A percentile compares a stretch with the other conserved stretches of the same genome.
phyloP scores from a whole-genome alignment of 345 rosid species.

The Linum lewisii region DNA sequence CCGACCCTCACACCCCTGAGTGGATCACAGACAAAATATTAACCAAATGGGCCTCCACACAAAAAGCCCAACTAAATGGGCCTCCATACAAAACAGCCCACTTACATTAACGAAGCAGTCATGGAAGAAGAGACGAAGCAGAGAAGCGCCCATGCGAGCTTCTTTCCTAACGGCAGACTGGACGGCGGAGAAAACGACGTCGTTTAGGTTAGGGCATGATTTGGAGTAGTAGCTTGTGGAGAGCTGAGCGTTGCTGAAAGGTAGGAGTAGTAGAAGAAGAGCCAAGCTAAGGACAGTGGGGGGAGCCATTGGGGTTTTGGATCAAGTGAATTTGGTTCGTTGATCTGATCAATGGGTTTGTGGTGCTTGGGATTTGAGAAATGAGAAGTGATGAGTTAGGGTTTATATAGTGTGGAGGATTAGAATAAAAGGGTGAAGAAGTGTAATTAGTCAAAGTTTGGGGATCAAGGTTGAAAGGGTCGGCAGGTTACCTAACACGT shows the following conservation, averaged over 20 bases:
- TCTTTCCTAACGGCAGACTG: constrained; percentile 46
- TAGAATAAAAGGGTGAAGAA: neutral
- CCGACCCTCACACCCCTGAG: constrained; percentile 57
- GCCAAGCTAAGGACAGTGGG: constrained; percentile 20
- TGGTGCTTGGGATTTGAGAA: constrained; percentile 11
- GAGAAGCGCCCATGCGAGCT: constrained; percentile 64
- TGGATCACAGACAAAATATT: neutral
- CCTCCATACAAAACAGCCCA: neutral
- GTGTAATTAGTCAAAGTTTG: neutral
- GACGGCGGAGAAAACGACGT: constrained; percentile 39
- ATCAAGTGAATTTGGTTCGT: constrained; percentile 14
- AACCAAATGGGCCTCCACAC: too few species aligned
- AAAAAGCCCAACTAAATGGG: too few species aligned
- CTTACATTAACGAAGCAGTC: constrained; percentile 35
- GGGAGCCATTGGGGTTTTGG: constrained; percentile 9
- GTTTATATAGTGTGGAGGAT: constrained; percentile 36
- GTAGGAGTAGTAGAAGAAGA: constrained; percentile 14
- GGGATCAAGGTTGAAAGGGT: constrained; percentile 12
- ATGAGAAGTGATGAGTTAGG: constrained; percentile 4
- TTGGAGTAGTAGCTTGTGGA: constrained; percentile 48
- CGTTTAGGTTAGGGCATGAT: constrained; percentile 50
- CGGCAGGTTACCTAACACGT: constrained; percentile 58
- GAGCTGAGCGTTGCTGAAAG: constrained; percentile 52
- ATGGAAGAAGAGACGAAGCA: constrained; percentile 26
- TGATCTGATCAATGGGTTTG: neutral